Conservation (phyloP, 2,329 filamentous ascomycete species). For the Aspergillus sp. region DNA sequence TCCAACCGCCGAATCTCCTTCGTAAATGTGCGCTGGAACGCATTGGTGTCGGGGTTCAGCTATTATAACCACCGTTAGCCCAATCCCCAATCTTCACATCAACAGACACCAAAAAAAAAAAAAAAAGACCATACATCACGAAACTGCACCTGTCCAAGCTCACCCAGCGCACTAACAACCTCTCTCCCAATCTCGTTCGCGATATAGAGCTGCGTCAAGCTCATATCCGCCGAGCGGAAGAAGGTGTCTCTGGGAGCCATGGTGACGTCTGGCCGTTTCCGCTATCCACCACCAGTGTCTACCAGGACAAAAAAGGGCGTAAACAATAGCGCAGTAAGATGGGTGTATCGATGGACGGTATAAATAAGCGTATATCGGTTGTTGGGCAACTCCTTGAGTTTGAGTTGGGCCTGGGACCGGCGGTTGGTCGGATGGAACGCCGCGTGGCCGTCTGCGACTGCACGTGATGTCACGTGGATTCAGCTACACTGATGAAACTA, state of each 20-base stretch:
- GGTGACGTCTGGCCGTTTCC: constrained; percentile 21
- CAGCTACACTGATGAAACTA: not conserved
- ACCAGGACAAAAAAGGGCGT: not conserved
- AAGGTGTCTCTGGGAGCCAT: constrained; percentile 78
- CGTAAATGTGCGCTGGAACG: constrained; percentile 95
- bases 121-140: constrained; percentile 67
- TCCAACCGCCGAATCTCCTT: constrained; percentile 95
- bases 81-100: not conserved
- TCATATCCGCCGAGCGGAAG: constrained; percentile 99
- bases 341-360: too few species aligned
- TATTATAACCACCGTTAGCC: constrained; percentile 35
- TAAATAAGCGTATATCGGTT: too few species aligned
- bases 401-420: not conserved
- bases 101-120: constrained; percentile 3
- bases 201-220: constrained; percentile 98
- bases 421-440: constrained; percentile 6
- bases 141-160: constrained; percentile 94
- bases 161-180: constrained; percentile 91
- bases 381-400: too few species aligned
- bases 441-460: constrained; percentile 10
- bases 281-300: constrained; percentile 10
- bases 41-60: constrained; percentile 88
- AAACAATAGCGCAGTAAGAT: not conserved
- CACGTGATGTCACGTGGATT: constrained; percentile 15
- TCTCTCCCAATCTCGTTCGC: constrained; percentile 98